Evolutionary conservation across 352 stramenopile genomes (phyloP), one percentile per base, ranked within the genome.

Genomic region (Aphanomyces invadans): DNA sequence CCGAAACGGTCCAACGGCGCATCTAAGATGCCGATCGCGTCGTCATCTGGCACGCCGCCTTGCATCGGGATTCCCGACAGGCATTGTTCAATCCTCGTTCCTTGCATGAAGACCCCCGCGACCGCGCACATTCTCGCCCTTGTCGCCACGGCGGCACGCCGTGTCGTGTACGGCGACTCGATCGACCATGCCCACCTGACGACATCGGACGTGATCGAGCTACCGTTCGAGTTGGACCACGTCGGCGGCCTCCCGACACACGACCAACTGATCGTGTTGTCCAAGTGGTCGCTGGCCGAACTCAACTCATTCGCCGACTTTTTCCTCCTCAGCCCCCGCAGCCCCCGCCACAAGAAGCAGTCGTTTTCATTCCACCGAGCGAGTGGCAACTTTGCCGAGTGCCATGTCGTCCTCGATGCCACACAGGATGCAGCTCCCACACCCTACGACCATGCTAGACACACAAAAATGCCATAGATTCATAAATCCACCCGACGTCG

Each of bases 231-330:
- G 21, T 57, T 57, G 17, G 33, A 32, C 32, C 36, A 26, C 15
- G 55, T 64, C 36, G 2, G 55, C 25, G 55, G 49, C 11, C 39
- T 64, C 25, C 55, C 55, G 15, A 52, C 32, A 11, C n/a, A 51
- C 21, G 32, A 64, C 11, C 31, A 64, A 38, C 19, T 64, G 11
- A n/a, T 51, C 12, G 25, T 64, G 10, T 23, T 64, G 36, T 21
- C 36, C 33, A 64, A 64, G 21, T 64, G 55, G 55, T 51, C 32
- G 10, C 36, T 23, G 28, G 15, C 55, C n/a, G 55, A 64, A 23
- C 19, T 64, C n/a, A 52, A 32, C 1, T 31, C 21, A 17, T 52
- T 31, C 17, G n/a, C 55, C 5, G 55, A 64, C 25, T 64, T 36
- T 23, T 64, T 52, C 25, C 31, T 62, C 28, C 39, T 51, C 33